Evolutionary conservation across 345 rosid genomes (phyloP).

Genomic region (Eucalyptus leucophloia): DNA sequence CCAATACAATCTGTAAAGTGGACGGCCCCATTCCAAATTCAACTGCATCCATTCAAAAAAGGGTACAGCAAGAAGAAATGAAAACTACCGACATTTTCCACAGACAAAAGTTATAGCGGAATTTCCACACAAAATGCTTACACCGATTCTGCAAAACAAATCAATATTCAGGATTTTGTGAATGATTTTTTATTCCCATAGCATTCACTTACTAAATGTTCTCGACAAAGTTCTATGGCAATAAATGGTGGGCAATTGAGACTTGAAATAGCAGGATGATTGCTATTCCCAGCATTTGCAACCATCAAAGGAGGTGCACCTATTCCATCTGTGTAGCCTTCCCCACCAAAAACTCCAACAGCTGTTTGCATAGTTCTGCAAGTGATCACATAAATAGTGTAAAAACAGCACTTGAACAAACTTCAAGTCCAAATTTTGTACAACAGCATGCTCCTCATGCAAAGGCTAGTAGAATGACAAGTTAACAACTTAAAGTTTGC

Average conservation of each 20-base stretch:
- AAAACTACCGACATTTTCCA: not conserved
- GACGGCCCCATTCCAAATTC: not conserved
- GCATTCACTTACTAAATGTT: constrained; percentile 42
- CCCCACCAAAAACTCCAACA: constrained; percentile 43
- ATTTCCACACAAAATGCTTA: not conserved
- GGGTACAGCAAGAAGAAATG: not conserved
- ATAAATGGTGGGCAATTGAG: constrained; percentile 33
- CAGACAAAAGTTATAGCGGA: not conserved
- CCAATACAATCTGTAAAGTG: not conserved
- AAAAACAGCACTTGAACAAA: not conserved
- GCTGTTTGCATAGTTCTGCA: constrained; percentile 80
- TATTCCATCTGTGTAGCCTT: constrained; percentile 1
- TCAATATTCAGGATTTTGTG: not conserved
- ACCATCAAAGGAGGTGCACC: not conserved
- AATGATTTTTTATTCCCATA: not conserved
- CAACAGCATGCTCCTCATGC: not conserved
- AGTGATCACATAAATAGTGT: not conserved
- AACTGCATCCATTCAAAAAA: not conserved
- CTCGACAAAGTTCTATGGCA: constrained; percentile 70
- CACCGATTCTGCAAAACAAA: not conserved
- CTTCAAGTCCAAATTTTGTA: not conserved
- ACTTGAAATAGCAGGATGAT: constrained; percentile 5
- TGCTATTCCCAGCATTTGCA: not conserved
- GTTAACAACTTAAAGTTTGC: not conserved
- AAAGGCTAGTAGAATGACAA: not conserved